Percentiles rank a stretch among this genome's conserved stretches.
Evolutionary conservation across 345 rosid species (phyloP).

Genomic region (Hypericum perforatum): DNA sequence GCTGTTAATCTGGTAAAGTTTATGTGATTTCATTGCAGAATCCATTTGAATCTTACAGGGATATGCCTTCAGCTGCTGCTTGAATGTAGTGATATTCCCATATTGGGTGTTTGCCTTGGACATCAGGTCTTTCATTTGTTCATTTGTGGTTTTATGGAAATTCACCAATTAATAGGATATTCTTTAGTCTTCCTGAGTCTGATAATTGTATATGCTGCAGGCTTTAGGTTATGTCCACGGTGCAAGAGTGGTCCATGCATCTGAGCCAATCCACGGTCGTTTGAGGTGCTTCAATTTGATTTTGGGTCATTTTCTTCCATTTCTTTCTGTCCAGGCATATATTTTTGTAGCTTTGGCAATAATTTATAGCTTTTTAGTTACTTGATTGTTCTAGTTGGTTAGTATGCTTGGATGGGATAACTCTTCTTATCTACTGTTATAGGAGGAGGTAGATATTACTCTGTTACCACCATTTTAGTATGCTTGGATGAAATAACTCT

Average conservation of each 20-base stretch:
- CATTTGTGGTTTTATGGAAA: not conserved
- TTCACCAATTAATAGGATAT: conserved; percentile 4
- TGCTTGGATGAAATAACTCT: too few species aligned
- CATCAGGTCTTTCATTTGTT: conserved; percentile 55
- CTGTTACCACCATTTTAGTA: too few species aligned
- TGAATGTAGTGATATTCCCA: conserved; percentile 78
- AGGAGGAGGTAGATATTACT: too few species aligned
- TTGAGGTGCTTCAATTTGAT: conserved; percentile 49
- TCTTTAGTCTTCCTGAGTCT: conserved; percentile 1
- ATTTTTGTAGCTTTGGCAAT: too few species aligned
- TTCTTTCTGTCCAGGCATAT: too few species aligned
- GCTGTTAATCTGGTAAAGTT: conserved; percentile 7
- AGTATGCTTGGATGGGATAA: too few species aligned
- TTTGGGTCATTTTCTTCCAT: too few species aligned
- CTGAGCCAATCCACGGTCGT: conserved; percentile 93
- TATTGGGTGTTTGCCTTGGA: conserved; percentile 90
- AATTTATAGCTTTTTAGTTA: not conserved
- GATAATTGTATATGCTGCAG: conserved; percentile 31
- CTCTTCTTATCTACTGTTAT: too few species aligned
- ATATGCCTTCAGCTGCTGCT: conserved; percentile 74
- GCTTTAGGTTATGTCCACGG: conserved; percentile 91
- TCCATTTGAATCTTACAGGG: conserved; percentile 43
- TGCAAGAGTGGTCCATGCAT: conserved; percentile 74
- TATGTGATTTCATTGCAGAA: conserved; percentile 13
- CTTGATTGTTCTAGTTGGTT: not conserved